phyloP scores from a whole-genome alignment of 2,329 filamentous ascomycete genomes.

The Beauveria varroae region DNA sequence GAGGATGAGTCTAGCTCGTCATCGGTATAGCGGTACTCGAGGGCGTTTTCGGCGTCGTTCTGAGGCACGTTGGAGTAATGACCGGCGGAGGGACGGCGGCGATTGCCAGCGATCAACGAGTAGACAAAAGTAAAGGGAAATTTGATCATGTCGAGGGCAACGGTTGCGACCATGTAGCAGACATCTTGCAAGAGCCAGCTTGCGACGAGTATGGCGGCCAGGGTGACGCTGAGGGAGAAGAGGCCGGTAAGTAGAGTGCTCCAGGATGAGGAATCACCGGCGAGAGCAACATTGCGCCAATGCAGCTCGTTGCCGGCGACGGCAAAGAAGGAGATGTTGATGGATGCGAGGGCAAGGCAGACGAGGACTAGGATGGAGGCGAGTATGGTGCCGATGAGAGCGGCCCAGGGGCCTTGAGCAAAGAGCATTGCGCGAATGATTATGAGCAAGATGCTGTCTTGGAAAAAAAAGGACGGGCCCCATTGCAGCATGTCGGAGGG shows the following conservation, averaged over 20 bases:
- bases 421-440: constrained; percentile 10
- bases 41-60: constrained; percentile 17
- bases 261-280: constrained; percentile 23
- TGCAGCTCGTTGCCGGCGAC: constrained; percentile 27
- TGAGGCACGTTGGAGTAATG: constrained; percentile 19
- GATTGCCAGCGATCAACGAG: constrained; percentile 3
- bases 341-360: constrained; percentile 16
- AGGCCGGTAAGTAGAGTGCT: constrained; percentile 24
- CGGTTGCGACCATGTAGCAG: constrained; percentile 13
- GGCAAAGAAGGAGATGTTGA: constrained; percentile 20
- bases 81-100: not conserved
- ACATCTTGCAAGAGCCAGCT: constrained; percentile 21
- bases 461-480: constrained; percentile 12
- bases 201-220: constrained; percentile 13
- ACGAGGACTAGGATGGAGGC: not conserved
- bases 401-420: not conserved
- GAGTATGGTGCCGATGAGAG: not conserved
- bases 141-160: constrained; percentile 20
- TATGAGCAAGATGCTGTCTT: constrained; percentile 10
- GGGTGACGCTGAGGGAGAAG: constrained; percentile 18
- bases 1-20: constrained; percentile 9
- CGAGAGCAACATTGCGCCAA: constrained; percentile 26
- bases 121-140: constrained; percentile 16
- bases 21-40: constrained; percentile 6
- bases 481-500: constrained; percentile 7